These are phyloP conservation scores for Dendrothele bispora DNA, from an alignment of 768 basidiomycete genomes.

Conservation along the genomic window DNA sequence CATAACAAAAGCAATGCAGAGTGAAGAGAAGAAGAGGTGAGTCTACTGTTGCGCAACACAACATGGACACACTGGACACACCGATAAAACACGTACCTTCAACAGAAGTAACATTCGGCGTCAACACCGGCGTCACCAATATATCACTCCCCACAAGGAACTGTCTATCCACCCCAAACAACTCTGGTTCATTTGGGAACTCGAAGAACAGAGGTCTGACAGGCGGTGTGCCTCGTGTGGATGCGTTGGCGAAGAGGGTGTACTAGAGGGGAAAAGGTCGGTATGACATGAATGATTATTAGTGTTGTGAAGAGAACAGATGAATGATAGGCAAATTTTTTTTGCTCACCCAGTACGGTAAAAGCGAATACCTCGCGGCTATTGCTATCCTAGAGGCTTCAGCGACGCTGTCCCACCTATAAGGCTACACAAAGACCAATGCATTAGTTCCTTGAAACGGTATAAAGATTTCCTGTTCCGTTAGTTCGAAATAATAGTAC, in stretches of 20 bases:
- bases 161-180: constrained; percentile 63
- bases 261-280: constrained; percentile 51
- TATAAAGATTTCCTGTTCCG: too few relatives aligned
- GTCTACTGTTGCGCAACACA: background rate
- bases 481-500: too few relatives aligned
- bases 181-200: constrained; percentile 68
- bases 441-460: too few relatives aligned
- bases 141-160: constrained; percentile 72
- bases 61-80: background rate
- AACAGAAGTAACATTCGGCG: constrained; percentile 67
- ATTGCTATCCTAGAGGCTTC: constrained; percentile 75
- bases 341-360: constrained; percentile 75
- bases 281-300: too few relatives aligned
- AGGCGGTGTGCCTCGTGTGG: constrained; percentile 64
- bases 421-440: too few relatives aligned
- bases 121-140: constrained; percentile 74
- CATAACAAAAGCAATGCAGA: too few relatives aligned
- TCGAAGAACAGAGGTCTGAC: constrained; percentile 77
- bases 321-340: background rate
- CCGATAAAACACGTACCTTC: constrained; percentile 41
- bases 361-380: constrained; percentile 63
- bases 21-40: background rate
- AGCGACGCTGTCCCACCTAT: constrained; percentile 79
- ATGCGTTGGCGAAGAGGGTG: constrained; percentile 71
- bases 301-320: background rate